These are phyloP conservation scores for Pestalotiopsis sp. DNA, from an alignment of 2,329 filamentous ascomycete genomes.

Conservation along the genomic window DNA sequence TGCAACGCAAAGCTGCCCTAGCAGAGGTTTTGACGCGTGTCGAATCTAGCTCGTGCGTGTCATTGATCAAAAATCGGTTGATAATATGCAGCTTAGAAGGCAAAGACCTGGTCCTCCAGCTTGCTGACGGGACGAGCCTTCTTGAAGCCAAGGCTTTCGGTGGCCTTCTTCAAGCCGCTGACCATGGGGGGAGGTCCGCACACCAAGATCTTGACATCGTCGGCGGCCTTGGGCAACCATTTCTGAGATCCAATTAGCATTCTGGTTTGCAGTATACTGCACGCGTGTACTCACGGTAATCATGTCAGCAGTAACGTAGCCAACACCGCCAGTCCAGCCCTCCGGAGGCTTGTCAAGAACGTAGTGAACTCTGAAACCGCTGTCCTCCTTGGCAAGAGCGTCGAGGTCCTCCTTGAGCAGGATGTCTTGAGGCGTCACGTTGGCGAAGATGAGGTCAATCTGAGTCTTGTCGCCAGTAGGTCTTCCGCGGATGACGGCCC, in stretches of 20 bases:
- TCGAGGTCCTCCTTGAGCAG: slow-evolving; percentile 92
- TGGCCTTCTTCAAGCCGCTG: slow-evolving; percentile 93
- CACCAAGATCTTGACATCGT: slow-evolving; percentile 89
- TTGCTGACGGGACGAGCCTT: slow-evolving; percentile 97
- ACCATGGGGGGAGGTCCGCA: slow-evolving; percentile 98
- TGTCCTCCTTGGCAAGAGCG: slow-evolving; percentile 73
- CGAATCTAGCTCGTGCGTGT: not conserved
- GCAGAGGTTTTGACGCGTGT: not conserved
- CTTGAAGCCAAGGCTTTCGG: slow-evolving; percentile 84
- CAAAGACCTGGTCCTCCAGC: slow-evolving; percentile 96
- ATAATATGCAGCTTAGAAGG: slow-evolving; percentile 63
- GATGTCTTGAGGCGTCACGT: slow-evolving; percentile 91
- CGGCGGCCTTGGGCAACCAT: slow-evolving; percentile 78
- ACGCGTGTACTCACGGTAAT: slow-evolving; percentile 66
- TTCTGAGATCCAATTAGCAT: slow-evolving; percentile 50
- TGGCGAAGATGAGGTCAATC: slow-evolving; percentile 95
- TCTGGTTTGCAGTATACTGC: not conserved
- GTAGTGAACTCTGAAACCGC: slow-evolving; percentile 85
- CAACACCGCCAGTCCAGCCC: slow-evolving; percentile 88
- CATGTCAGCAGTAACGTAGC: slow-evolving; percentile 95
- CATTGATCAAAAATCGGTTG: not conserved
- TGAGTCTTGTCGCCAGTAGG: slow-evolving; percentile 80
- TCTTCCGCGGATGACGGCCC: slow-evolving; percentile 83
- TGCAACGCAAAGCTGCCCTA: not conserved
- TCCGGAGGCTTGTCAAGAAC: slow-evolving; percentile 95